Evolutionary conservation across 2,329 filamentous ascomycete species (phyloP), one percentile per base, ranked within the genome.

Genomic region (Trichoderma afroharzianum): DNA sequence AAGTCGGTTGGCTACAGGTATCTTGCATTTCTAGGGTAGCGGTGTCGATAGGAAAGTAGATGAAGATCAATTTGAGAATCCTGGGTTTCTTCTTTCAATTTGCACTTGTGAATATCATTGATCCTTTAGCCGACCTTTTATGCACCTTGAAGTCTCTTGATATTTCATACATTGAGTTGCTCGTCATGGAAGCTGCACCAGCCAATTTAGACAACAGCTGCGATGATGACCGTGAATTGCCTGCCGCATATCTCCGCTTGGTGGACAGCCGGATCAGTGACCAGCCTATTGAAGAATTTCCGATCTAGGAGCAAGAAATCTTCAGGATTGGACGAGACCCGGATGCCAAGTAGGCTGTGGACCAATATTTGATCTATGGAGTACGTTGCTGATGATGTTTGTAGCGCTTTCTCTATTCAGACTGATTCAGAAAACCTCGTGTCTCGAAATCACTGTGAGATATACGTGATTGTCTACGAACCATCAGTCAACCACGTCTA

Each of bases 391-490:
- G 50, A 50, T 6, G 18, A 14, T 70, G 21, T 55, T 74, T 74
- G 26, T 21, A 85, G 82, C 72, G 78, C 82, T 6, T 77, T 85
- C 43, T 75, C 77, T 26, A 82, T 89, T 50, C 75, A 78, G 11
- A 76, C 77, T 58, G 81, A 82, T 58, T 62, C 66, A n/a, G 74
- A 81, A 3, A 78, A 82, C 72, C 73, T 76, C 0, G 81, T 89
- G 24, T 89, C 88, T 1, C 83, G 86, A 66, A 81, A 83, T 30
- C 87, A 89, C 68, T 86, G 87, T 73, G 85, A 88, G 74, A 80
- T 89, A 36, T 90, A 88, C 76, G 85, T 84, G 1, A 79, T 89
- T 53, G 76, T 84, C 11, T 88, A 88, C 72, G 86, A 88, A 58
- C 77, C 78, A 24, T 78, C 77, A 9, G 70, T 78, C 74, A 80